A percentile compares a stretch with the other conserved stretches of the same genome.
These are phyloP conservation scores for Volvox carteri DNA, from an alignment of 163 green algal genomes.

Conservation along the genomic window DNA sequence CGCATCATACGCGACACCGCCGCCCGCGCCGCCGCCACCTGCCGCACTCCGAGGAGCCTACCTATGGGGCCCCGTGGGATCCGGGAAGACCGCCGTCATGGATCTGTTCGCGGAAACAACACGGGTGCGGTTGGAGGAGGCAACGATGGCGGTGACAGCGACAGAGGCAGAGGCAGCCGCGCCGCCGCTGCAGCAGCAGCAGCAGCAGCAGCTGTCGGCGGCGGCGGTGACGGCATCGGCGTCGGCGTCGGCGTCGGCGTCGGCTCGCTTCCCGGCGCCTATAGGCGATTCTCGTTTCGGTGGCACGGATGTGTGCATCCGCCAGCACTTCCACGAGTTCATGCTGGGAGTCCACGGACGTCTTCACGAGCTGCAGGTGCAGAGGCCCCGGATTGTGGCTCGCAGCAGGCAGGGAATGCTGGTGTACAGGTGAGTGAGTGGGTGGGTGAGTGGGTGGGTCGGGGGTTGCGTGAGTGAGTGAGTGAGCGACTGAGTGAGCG, in stretches of 20 bases:
- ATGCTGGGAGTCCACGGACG: slow-evolving; percentile 92
- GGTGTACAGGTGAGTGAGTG: slow-evolving; percentile 61
- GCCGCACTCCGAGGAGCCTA: slow-evolving; percentile 72
- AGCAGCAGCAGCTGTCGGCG: too few species aligned
- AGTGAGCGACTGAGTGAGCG: too few species aligned
- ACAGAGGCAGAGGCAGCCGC: not conserved
- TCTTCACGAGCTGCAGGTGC: slow-evolving; percentile 72
- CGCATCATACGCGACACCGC: too few species aligned
- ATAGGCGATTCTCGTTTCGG: not conserved
- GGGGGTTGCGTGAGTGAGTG: too few species aligned
- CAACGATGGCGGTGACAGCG: not conserved
- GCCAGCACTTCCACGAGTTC: slow-evolving; percentile 94
- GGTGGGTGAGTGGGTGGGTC: not conserved
- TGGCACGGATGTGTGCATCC: not conserved
- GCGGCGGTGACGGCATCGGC: not conserved
- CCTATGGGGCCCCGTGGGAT: slow-evolving; percentile 79
- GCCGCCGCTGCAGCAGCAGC: too few species aligned
- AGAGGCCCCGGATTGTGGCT: slow-evolving; percentile 55
- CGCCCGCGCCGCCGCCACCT: too few species aligned
- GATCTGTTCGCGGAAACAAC: slow-evolving; percentile 81
- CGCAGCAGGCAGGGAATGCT: slow-evolving; percentile 55
- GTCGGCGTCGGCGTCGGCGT: not conserved
- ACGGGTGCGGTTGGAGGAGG: not conserved
- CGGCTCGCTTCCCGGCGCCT: not conserved
- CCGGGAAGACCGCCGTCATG: slow-evolving; percentile 85